Evolutionary conservation across 768 basidiomycete species (phyloP).

Genomic region (Mrakia frigida): DNA sequence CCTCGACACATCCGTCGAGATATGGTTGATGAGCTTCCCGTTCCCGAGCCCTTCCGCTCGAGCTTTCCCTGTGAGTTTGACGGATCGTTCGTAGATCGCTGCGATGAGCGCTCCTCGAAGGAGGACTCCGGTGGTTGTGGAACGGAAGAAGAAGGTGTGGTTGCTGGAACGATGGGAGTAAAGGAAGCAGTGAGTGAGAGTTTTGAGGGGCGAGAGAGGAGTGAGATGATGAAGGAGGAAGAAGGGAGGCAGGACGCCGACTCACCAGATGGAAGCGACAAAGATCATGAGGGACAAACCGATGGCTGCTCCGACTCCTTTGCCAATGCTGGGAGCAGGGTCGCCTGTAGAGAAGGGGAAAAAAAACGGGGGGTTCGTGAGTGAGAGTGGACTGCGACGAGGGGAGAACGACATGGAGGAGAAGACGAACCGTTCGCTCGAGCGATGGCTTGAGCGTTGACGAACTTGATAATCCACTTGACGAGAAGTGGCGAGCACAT

Average conservation of each 20-base stretch:
- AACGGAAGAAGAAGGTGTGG: slow-evolving; percentile 40
- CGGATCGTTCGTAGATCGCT: slow-evolving; percentile 35
- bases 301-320: slow-evolving; percentile 42
- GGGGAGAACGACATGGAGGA: not conserved
- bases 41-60: slow-evolving; percentile 37
- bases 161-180: slow-evolving; percentile 24
- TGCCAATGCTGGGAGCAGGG: not conserved
- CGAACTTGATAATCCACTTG: slow-evolving; percentile 46
- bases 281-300: slow-evolving; percentile 40
- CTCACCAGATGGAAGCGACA: slow-evolving; percentile 37
- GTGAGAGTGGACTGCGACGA: not conserved
- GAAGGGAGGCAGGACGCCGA: not conserved
- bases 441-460: not conserved
- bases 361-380: not conserved
- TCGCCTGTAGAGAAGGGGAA: not conserved
- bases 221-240: not conserved
- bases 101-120: slow-evolving; percentile 40
- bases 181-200: not conserved
- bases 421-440: slow-evolving; percentile 12
- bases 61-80: slow-evolving; percentile 17
- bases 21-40: slow-evolving; percentile 45
- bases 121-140: slow-evolving; percentile 36
- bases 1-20: slow-evolving; percentile 54
- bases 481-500: slow-evolving; percentile 40
- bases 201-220: not conserved